Evolutionary conservation across 495 filamentous ascomycete species (phyloP), one percentile per base, ranked within the genome.

Genomic region (Xanthoparmelia taractica): DNA sequence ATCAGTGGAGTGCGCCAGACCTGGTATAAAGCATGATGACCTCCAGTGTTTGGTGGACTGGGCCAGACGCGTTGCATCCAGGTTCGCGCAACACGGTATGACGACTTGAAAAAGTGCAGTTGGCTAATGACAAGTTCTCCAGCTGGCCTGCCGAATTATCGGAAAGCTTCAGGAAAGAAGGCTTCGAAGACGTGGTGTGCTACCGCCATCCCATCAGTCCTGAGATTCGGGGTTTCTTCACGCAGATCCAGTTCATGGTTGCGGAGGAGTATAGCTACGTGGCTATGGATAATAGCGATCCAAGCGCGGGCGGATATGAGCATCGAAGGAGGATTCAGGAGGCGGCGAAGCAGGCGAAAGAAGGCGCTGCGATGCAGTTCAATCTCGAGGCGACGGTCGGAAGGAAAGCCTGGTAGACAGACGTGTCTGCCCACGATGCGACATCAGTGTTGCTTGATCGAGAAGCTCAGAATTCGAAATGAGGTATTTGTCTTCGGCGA

Each of bases 211-310:
- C 37, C 5, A 8, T 55, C 2, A 36, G 20, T 12, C 23, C 29
- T 29, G 29, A 63, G 10, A 7, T 54, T 1, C 60, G 55, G 20
- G 11, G 15, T n/a, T 37, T 58, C 29, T 63, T 66, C 38, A 58
- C 64, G 10, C 64, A 66, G 37, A 43, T 66, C 1, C 34, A 63
- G 10, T 43, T 65, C 37, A 47, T 58, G 23, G 50, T 52, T 5
- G 54, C 34, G 4, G 64, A 63, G 47, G 64, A 63, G 10, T 23
- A 57, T 8, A 66, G 61, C 31, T 58, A 38, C 27, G 40, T 31
- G 15, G 55, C 60, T 27, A 33, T 63, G 38, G 64, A 64, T 27
- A 66, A 64, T 33, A 66, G 38, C 41, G 54, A 27, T n/a, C 37
- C 59, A 8, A 2, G 58, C 2, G 31, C 20, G 18, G 37, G 40